Evolutionary conservation across 2,329 filamentous ascomycete species (phyloP), one percentile per base, ranked within the genome.

Genomic region (Thelonectria discophora): DNA sequence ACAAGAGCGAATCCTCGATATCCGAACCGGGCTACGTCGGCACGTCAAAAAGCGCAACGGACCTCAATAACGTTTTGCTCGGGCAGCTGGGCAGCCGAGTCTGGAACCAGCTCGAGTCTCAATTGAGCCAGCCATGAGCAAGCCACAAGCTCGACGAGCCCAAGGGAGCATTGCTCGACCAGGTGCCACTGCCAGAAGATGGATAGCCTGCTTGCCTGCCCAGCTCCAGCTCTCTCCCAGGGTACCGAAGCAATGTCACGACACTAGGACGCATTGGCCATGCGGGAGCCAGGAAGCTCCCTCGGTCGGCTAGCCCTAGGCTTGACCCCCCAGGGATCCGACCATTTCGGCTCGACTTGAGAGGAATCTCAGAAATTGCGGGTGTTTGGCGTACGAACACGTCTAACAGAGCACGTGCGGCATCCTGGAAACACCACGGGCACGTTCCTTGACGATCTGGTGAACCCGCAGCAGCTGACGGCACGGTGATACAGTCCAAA

Each of bases 281-380:
- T 54, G 58, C 69, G 69, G 69, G 67, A 71, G 30, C 57, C 59
- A 67, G 62, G 57, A 52, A 63, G 48, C 57, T 69, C 52, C 52
- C 55, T 69, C 55, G 15, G 42, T 56, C 65, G 46, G 54, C 57
- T 65, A 69, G 60, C 66, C 60, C 42, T 69, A 58, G 49, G 54
- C 59, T 56, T 55, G 32, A 60, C 51, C 47, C 51, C 42, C 59
- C 50, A 65, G 49, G 62, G 58, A 63, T 48, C 51, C 52, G 40
- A 39, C 56, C 39, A 34, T 34, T 47, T 40, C 10, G 30, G 42
- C 10, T 21, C 21, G 43, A 37, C 53, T n/a, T 48, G n/a, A 37
- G 32, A 13, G 32, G 10, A 11, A 11, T 11, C 45, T 65, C 54
- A 52, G 65, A 49, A 68, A 47, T 57, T 58, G 43, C 54, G 42